Evolutionary conservation across 176 grass and related monocot genomes (phyloP).

Genomic region (Raddia distichophylla): DNA sequence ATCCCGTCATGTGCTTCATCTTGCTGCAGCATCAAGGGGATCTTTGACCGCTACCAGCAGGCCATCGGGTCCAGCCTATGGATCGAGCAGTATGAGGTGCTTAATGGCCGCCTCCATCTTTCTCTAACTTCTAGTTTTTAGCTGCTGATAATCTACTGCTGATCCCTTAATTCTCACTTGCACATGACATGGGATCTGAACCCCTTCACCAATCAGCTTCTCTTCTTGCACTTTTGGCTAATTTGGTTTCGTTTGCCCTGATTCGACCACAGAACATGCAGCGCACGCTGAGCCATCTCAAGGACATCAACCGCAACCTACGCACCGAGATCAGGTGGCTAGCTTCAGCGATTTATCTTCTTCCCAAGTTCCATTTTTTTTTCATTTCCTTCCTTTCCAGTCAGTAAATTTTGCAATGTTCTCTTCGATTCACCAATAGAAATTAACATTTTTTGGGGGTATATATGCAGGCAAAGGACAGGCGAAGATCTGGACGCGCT

Average conservation of each 20-base stretch:
- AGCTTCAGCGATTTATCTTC: too few relatives aligned
- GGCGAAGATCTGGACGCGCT: slow-evolving; percentile 80
- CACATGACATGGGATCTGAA: slow-evolving; percentile 18
- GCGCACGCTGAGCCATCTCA: slow-evolving; percentile 84
- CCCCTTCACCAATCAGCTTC: not conserved
- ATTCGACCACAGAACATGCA: slow-evolving; percentile 75
- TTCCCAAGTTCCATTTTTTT: slow-evolving; percentile 6
- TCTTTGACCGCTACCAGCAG: slow-evolving; percentile 93
- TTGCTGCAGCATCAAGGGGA: slow-evolving; percentile 70
- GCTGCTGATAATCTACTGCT: not conserved
- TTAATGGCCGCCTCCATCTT: not conserved
- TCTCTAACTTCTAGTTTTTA: too few relatives aligned
- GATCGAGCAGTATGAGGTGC: slow-evolving; percentile 87
- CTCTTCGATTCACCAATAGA: not conserved
- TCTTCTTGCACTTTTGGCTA: not conserved
- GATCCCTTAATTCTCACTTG: slow-evolving; percentile 8
- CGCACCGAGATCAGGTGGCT: slow-evolving; percentile 82
- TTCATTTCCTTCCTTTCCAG: not conserved
- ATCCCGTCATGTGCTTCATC: not conserved
- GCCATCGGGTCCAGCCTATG: slow-evolving; percentile 69
- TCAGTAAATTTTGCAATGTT: not conserved
- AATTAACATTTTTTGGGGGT: not conserved
- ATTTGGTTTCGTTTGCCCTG: not conserved
- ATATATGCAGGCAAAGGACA: slow-evolving; percentile 65
- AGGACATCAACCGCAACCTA: slow-evolving; percentile 88